phyloP scores from a whole-genome alignment of 495 filamentous ascomycete species.

The Aspergillus bridgeri region DNA sequence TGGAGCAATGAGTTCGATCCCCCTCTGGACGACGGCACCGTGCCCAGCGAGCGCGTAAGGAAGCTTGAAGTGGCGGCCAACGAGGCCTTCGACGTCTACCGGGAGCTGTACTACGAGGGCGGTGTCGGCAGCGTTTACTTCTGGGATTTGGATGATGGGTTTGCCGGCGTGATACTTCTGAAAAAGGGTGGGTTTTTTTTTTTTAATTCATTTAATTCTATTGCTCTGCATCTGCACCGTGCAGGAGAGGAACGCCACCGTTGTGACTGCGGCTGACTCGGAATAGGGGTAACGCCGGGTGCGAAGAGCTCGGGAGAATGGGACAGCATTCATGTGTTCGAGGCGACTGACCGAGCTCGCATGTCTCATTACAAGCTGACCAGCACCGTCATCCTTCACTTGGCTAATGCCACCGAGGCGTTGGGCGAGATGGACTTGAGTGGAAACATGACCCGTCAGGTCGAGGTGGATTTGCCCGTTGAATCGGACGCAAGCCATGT shows the following conservation, averaged over 20 bases:
- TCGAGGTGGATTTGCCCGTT: slow-evolving; percentile 84
- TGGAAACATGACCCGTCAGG: slow-evolving; percentile 96
- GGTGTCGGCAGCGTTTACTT: slow-evolving; percentile 94
- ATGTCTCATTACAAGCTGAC: slow-evolving; percentile 96
- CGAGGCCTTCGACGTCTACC: slow-evolving; percentile 94
- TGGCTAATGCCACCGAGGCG: slow-evolving; percentile 65
- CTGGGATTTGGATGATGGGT: slow-evolving; percentile 98
- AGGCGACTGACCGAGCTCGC: slow-evolving; percentile 85
- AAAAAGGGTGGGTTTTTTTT: slow-evolving; percentile 69
- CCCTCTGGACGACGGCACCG: slow-evolving; percentile 69
- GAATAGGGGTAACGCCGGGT: slow-evolving; percentile 57
- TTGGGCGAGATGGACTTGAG: slow-evolving; percentile 90
- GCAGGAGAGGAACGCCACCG: background rate
- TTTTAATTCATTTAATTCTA: too few relatives aligned
- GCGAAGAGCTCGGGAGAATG: slow-evolving; percentile 78
- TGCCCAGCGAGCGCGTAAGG: slow-evolving; percentile 81
- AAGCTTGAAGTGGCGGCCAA: slow-evolving; percentile 92
- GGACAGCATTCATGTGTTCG: slow-evolving; percentile 99
- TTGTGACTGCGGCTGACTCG: background rate
- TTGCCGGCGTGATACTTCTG: slow-evolving; percentile 90
- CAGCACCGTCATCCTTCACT: slow-evolving; percentile 88
- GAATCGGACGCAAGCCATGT: slow-evolving; percentile 92
- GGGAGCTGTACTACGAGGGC: slow-evolving; percentile 97
- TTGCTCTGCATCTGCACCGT: too few relatives aligned
- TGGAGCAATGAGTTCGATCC: slow-evolving; percentile 99